Percentiles rank a stretch among this genome's conserved stretches.
These are phyloP conservation scores for Didymella glomerata DNA, from an alignment of 2,329 filamentous ascomycete species.

Conservation along the genomic window DNA sequence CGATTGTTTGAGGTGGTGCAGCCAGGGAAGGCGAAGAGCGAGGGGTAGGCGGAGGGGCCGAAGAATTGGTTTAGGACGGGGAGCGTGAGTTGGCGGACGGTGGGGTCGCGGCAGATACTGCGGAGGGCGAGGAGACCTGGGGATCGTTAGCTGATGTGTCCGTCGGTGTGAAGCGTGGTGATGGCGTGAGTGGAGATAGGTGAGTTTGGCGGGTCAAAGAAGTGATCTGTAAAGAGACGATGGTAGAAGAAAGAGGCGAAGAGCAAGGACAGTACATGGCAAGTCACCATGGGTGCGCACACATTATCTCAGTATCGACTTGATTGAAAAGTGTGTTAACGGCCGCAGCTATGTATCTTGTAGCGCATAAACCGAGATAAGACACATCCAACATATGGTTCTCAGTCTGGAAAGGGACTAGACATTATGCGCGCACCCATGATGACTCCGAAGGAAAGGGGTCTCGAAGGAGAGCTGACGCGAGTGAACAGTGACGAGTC, in stretches of 20 bases:
- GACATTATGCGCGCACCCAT: conserved; percentile 20
- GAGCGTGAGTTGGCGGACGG: conserved; percentile 51
- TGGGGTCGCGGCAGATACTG: conserved; percentile 45
- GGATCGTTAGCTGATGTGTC: background rate
- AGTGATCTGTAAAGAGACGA: background rate
- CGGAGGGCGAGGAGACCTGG: conserved; percentile 35
- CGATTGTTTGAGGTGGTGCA: conserved; percentile 42
- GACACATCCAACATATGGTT: background rate
- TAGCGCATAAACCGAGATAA: conserved; percentile 1
- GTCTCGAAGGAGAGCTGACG: no score
- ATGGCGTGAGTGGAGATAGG: background rate
- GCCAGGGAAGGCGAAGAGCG: conserved; percentile 45
- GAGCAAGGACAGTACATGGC: background rate
- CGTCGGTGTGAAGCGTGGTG: no score
- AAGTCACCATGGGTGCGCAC: conserved; percentile 12
- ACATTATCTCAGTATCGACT: conserved; percentile 16
- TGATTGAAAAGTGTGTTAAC: conserved; percentile 18
- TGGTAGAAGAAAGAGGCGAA: background rate
- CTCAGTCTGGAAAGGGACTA: conserved; percentile 14
- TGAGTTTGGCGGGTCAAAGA: no score
- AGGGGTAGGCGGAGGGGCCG: conserved; percentile 43
- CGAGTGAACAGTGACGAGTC: no score
- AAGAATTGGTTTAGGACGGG: conserved; percentile 48
- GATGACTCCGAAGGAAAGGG: conserved; percentile 2
- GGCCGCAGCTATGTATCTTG: conserved; percentile 16